phyloP scores from a whole-genome alignment of 2,329 filamentous ascomycete genomes.

The Cercospora zeina region DNA sequence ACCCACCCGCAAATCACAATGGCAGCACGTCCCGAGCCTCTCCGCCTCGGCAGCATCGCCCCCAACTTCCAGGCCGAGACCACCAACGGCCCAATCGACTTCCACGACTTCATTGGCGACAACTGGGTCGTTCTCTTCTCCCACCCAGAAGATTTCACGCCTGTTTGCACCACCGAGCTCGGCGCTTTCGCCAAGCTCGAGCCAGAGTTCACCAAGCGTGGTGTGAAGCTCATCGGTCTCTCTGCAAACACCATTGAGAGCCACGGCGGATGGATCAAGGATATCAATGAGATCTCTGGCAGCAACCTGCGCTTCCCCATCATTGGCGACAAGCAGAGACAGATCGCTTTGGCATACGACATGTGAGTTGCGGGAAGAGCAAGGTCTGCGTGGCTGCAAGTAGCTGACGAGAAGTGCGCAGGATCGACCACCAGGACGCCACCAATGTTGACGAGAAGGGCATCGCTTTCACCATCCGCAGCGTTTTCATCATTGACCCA shows the following conservation, averaged over 20 bases:
- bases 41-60: constrained; percentile 66
- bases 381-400: constrained; percentile 3
- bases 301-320: constrained; percentile 54
- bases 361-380: constrained; percentile 44
- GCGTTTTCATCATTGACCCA: constrained; percentile 65
- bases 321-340: constrained; percentile 55
- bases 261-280: constrained; percentile 55
- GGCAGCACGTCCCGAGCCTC: constrained; percentile 38
- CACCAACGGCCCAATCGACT: constrained; percentile 65
- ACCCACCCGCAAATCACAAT: constrained; percentile 4
- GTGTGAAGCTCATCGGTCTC: constrained; percentile 62
- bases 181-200: constrained; percentile 65
- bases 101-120: constrained; percentile 71
- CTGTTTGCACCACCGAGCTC: constrained; percentile 64
- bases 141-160: constrained; percentile 64
- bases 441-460: constrained; percentile 61
- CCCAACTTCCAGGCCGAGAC: constrained; percentile 70
- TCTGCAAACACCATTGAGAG: constrained; percentile 54
- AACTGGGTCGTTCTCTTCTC: constrained; percentile 72
- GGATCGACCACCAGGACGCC: constrained; percentile 56
- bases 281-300: constrained; percentile 54
- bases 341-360: constrained; percentile 55
- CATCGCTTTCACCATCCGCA: constrained; percentile 64
- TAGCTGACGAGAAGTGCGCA: constrained; percentile 29
- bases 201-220: constrained; percentile 63